A percentile compares a stretch with the other conserved stretches of the same genome.
These are phyloP conservation scores for Blepharisma undulans DNA, from an alignment of 169 alveolate species.

Conservation along the genomic window DNA sequence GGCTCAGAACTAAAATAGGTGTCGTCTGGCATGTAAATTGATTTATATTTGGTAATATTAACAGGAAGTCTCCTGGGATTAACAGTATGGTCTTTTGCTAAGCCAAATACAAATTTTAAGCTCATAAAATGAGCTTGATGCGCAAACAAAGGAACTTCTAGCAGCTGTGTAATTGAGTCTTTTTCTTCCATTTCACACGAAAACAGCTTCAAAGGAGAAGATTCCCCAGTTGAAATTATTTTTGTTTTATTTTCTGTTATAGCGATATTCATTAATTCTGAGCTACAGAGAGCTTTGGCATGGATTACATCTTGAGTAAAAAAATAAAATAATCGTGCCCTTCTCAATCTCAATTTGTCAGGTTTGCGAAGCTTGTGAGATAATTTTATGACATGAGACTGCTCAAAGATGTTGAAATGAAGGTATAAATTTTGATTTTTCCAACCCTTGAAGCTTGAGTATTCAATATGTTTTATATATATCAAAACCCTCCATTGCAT, in stretches of 20 bases:
- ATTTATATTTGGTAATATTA: background rate
- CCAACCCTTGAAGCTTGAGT: background rate
- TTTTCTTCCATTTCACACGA: background rate
- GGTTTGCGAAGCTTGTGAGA: background rate
- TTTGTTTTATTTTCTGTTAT: background rate
- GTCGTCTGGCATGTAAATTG: conserved; percentile 38
- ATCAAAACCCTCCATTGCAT: conserved; percentile 1
- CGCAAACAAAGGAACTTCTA: background rate
- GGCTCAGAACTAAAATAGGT: conserved; percentile 48
- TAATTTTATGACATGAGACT: background rate
- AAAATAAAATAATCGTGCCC: background rate
- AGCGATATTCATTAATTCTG: background rate
- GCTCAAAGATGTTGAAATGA: background rate
- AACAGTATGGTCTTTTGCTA: background rate
- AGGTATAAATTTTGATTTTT: background rate
- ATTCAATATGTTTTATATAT: background rate
- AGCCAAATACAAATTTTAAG: background rate
- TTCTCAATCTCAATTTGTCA: background rate
- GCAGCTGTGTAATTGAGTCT: background rate
- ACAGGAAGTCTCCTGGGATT: background rate
- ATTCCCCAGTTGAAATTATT: background rate
- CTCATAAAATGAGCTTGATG: background rate
- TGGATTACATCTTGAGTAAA: background rate
- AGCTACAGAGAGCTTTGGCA: background rate
- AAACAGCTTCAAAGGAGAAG: background rate